phyloP scores from a whole-genome alignment of 192 early-diverging fungal species.

The Gryganskiella cystojenkinii region DNA sequence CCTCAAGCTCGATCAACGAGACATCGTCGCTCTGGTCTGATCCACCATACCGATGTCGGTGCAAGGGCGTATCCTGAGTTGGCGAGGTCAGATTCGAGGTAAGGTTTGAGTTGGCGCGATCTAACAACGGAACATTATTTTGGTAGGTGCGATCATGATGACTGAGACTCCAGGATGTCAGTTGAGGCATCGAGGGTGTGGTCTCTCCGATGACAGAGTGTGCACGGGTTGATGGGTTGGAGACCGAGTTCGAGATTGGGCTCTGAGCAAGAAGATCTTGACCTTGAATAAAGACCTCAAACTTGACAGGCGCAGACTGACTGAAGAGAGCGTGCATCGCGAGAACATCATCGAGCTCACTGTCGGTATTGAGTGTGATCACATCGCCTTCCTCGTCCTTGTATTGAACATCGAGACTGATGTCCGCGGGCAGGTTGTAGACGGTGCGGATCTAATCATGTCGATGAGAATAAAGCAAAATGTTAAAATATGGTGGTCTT shows the following conservation, averaged over 20 bases:
- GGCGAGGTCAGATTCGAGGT: slow-evolving; percentile 11
- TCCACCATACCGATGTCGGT: neutral
- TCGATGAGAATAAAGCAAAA: neutral
- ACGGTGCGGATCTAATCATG: slow-evolving; percentile 36
- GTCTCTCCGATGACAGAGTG: slow-evolving; percentile 1
- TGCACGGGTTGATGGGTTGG: neutral
- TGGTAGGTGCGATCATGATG: slow-evolving; percentile 2
- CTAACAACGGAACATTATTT: neutral
- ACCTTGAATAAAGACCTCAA: slow-evolving; percentile 14
- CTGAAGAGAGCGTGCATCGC: slow-evolving; percentile 37
- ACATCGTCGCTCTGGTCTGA: slow-evolving; percentile 42
- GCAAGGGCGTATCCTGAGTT: neutral
- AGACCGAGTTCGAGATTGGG: neutral
- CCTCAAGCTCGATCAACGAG: slow-evolving; percentile 36
- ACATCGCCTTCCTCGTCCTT: slow-evolving; percentile 41
- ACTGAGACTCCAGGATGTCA: slow-evolving; percentile 13
- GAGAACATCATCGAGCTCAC: slow-evolving; percentile 43
- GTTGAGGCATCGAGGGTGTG: neutral
- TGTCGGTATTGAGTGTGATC: slow-evolving; percentile 42
- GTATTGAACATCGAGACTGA: slow-evolving; percentile 27
- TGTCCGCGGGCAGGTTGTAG: slow-evolving; percentile 17
- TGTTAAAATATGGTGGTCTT: neutral
- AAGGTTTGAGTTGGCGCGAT: no score
- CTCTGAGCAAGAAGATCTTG: neutral
- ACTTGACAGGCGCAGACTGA: slow-evolving; percentile 27